Evolutionary conservation across 208 protist genomes (phyloP), one percentile per base, ranked within the genome.

Genomic region (Acanthamoeba lenticulata): DNA sequence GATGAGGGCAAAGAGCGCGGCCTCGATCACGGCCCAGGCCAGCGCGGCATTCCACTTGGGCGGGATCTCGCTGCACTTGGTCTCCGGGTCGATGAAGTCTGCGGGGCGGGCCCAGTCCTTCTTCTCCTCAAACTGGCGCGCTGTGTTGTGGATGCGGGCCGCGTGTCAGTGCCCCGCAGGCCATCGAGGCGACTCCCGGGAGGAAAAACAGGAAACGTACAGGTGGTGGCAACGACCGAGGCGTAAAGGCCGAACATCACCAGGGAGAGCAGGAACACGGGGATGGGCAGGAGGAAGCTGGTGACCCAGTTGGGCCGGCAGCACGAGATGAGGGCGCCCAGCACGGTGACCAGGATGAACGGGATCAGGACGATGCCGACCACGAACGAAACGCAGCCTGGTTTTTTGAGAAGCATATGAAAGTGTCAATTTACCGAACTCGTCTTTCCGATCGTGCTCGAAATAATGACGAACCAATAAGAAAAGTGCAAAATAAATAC

Each of bases 31-130:
- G 38, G 72, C 72, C 72, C 72, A 83, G 38, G 72, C 72, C 24
- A 83, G 72, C 38, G 72, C 72, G 38, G 72, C 72, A n/a, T 83
- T 83, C 72, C 72, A 83, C 72, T 83, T 83, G 27, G 72, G 72
- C 72, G 72, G 72, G 72, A 83, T 83, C 2, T 83, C 72, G 72
- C 72, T 83, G 72, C 72, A 83, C 27, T 49, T 49, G 42, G 72
- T 83, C 72, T 83, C 72, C 1, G 72, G 72, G 38, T 83, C 72
- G 72, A 49, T 44, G 27, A 2, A 83, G 72, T n/a, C 42, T 9
- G 0, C 13, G 42, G 72, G 72, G 21, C 72, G 19, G 13, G 34
- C n/a, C 72, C 72, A 83, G 72, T 83, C 72, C 72, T 83, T 83
- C 72, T 83, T 83, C 40, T 83, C 72, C 72, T 83, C 72, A 21